Percentiles rank a stretch among this genome's conserved stretches.
Conservation (phyloP, 768 basidiomycete genomes). For the Lentinula edodes region DNA sequence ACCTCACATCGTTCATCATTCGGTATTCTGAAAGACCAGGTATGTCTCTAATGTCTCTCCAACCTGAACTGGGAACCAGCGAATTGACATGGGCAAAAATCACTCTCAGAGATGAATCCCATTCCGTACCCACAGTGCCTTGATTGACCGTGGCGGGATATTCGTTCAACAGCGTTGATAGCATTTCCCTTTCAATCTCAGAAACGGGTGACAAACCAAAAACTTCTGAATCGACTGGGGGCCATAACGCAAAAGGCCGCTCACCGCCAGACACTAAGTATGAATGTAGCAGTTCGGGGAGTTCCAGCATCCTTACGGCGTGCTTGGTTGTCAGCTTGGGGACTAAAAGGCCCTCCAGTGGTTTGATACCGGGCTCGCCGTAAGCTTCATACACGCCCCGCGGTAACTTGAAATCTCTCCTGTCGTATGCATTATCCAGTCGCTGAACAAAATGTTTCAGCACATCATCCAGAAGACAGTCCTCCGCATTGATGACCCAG, state of each 20-base stretch:
- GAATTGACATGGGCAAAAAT: constrained; percentile 3
- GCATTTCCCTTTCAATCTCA: neutral
- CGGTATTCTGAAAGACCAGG: constrained; percentile 45
- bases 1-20: constrained; percentile 40
- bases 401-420: neutral
- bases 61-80: neutral
- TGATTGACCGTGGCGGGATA: neutral
- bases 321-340: neutral
- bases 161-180: neutral
- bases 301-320: neutral
- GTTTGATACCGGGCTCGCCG: neutral
- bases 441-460: neutral
- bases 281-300: neutral
- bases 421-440: neutral
- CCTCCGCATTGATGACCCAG: neutral
- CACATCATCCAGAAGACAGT: neutral
- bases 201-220: neutral
- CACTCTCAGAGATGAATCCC: neutral
- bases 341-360: neutral
- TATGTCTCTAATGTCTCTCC: constrained; percentile 33
- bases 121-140: neutral
- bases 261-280: neutral
- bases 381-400: neutral
- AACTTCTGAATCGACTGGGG: neutral
- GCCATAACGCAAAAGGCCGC: constrained; percentile 2